A percentile compares a stretch with the other conserved stretches of the same genome.
Conservation (phyloP, 805 yeast species). For the Candida tibetensis region DNA sequence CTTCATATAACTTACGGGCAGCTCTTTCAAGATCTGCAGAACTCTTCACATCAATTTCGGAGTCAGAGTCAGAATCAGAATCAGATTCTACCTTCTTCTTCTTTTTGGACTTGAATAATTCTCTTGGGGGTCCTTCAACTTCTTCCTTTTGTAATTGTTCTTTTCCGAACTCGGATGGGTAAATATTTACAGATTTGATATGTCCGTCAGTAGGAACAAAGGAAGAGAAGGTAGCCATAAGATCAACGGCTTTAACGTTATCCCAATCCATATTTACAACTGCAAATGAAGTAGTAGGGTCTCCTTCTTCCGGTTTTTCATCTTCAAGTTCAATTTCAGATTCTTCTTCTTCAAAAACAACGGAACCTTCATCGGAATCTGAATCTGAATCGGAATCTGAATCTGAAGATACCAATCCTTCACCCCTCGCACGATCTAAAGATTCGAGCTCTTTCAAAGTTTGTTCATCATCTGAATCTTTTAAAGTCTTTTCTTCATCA, state of each 20-base stretch:
- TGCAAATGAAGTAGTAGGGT: conserved; percentile 78
- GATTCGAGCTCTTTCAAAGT: conserved; percentile 11
- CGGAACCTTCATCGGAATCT: conserved; percentile 41
- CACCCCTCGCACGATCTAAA: conserved; percentile 69
- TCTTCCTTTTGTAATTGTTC: conserved; percentile 89
- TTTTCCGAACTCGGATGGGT: conserved; percentile 91
- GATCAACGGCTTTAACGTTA: conserved; percentile 79
- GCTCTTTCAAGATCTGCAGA: conserved; percentile 53
- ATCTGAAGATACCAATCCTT: conserved; percentile 45
- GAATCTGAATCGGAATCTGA: conserved; percentile 45
- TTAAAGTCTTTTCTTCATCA: conserved; percentile 13
- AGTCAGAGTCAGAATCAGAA: conserved; percentile 31
- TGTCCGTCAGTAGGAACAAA: conserved; percentile 77
- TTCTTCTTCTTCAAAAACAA: conserved; percentile 45
- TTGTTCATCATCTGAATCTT: conserved; percentile 19
- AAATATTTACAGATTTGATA: conserved; percentile 66
- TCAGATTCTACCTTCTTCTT: conserved; percentile 32
- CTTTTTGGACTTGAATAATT: conserved; percentile 58
- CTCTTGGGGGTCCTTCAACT: conserved; percentile 87
- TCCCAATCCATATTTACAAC: conserved; percentile 98
- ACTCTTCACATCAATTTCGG: conserved; percentile 45
- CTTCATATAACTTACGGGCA: conserved; percentile 71
- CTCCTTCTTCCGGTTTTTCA: conserved; percentile 76
- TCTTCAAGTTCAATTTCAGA: conserved; percentile 56
- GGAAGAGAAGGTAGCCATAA: conserved; percentile 83